A percentile compares a stretch with the other conserved stretches of the same genome.
Conservation (phyloP, 2,329 filamentous ascomycete species). For the Helotiales sp. region DNA sequence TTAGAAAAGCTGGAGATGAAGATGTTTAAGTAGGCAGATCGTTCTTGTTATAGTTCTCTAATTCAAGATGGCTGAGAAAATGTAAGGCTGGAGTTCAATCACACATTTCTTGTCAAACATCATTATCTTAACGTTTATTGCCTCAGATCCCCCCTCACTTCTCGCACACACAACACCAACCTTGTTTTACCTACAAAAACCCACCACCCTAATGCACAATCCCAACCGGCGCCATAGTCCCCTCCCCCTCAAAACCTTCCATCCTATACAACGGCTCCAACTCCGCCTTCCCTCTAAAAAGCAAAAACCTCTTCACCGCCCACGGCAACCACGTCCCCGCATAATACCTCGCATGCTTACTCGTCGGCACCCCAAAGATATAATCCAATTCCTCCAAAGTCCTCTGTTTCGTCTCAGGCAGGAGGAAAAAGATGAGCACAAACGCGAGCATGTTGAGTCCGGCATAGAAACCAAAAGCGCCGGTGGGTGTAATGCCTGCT, state of each 20-base stretch:
- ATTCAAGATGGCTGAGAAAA: too few relatives aligned
- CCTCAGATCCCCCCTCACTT: too few relatives aligned
- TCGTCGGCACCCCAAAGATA: constrained; percentile 57
- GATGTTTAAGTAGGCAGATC: too few relatives aligned
- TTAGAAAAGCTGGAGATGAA: too few relatives aligned
- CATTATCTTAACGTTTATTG: too few relatives aligned
- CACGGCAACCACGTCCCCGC: constrained; percentile 46
- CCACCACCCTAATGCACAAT: background rate
- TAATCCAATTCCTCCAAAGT: constrained; percentile 60
- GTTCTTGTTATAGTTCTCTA: too few relatives aligned
- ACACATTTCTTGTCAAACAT: too few relatives aligned
- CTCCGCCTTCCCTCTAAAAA: constrained; percentile 48
- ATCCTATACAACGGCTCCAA: constrained; percentile 52
- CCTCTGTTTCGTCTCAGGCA: constrained; percentile 37
- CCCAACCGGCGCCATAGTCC: background rate
- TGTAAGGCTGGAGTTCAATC: too few relatives aligned
- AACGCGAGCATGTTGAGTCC: background rate
- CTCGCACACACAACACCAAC: too few relatives aligned
- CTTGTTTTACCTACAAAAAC: too few relatives aligned
- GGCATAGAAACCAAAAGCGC: background rate
- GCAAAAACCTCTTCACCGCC: constrained; percentile 58
- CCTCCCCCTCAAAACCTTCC: constrained; percentile 27
- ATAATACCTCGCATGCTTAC: constrained; percentile 47
- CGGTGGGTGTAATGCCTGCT: background rate
- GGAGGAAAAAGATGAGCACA: constrained; percentile 1